Conservation (phyloP, 495 filamentous ascomycete species). For the Xylaria venustula region DNA sequence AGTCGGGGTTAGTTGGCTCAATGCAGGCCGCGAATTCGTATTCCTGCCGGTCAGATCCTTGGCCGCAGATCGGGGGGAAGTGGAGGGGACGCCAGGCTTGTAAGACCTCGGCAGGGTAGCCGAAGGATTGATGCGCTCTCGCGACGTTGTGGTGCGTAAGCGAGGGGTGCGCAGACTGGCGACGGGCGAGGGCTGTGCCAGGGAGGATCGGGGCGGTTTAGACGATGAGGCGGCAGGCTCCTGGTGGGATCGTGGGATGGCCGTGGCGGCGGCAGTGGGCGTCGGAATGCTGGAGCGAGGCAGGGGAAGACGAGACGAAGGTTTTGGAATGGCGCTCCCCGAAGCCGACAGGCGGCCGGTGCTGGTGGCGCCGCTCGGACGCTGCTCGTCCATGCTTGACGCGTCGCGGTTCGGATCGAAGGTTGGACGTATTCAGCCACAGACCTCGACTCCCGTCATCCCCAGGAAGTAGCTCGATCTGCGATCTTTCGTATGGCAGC, state of each 20-base stretch:
- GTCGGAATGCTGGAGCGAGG: slow-evolving; percentile 25
- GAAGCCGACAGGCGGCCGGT: slow-evolving; percentile 7
- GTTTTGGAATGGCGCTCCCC: slow-evolving; percentile 30
- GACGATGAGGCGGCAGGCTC: slow-evolving; percentile 14
- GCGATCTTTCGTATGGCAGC: too few species aligned
- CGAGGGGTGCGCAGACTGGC: slow-evolving; percentile 36
- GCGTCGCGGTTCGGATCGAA: not conserved
- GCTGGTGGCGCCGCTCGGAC: not conserved
- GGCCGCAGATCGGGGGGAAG: slow-evolving; percentile 16
- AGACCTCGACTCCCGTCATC: not conserved
- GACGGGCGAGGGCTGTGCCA: slow-evolving; percentile 1
- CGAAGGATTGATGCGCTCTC: slow-evolving; percentile 35
- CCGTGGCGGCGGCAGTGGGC: not conserved
- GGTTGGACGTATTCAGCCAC: not conserved
- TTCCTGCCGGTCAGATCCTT: slow-evolving; percentile 17
- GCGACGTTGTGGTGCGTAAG: slow-evolving; percentile 40
- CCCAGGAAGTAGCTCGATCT: too few species aligned
- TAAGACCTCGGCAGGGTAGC: slow-evolving; percentile 23
- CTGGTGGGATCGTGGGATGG: slow-evolving; percentile 7
- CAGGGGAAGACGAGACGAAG: slow-evolving; percentile 30
- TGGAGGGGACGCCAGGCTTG: slow-evolving; percentile 19
- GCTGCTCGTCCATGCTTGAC: slow-evolving; percentile 38
- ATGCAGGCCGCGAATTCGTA: slow-evolving; percentile 10
- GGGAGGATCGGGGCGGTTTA: slow-evolving; percentile 16
- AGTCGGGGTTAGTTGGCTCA: slow-evolving; percentile 13